Conservation (phyloP, 2,329 filamentous ascomycete species). For the Helotiales sp. region DNA sequence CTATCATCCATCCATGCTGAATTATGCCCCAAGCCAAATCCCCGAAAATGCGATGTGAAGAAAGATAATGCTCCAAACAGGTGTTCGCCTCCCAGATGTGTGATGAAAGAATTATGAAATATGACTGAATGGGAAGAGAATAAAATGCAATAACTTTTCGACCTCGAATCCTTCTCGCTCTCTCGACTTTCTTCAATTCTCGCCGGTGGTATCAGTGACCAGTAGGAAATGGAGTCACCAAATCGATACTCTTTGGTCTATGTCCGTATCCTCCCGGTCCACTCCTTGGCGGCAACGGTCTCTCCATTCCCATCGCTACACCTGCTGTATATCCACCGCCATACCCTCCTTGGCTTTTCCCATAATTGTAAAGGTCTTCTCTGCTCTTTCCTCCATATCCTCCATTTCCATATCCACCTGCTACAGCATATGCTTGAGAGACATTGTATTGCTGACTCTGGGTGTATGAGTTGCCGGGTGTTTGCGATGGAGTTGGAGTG, state of each 20-base stretch:
- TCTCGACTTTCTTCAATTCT: no score
- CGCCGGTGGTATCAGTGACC: constrained; percentile 7
- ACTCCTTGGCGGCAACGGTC: constrained; percentile 55
- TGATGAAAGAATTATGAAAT: not conserved
- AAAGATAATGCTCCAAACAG: no score
- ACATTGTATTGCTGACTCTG: constrained; percentile 10
- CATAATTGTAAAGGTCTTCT: constrained; percentile 28
- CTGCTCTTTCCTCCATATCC: constrained; percentile 18
- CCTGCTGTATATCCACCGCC: constrained; percentile 32
- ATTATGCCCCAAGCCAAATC: not conserved
- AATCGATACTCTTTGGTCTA: constrained; percentile 62
- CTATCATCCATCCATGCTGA: not conserved
- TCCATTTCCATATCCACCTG: constrained; percentile 1
- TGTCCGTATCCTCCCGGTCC: constrained; percentile 51
- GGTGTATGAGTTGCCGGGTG: constrained; percentile 29
- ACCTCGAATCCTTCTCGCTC: not conserved
- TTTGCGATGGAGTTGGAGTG: constrained; percentile 25
- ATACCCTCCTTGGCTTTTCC: constrained; percentile 9
- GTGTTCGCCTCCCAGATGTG: no score
- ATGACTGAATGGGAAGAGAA: not conserved
- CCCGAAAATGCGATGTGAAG: not conserved
- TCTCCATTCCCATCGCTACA: constrained; percentile 43
- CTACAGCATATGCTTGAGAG: constrained; percentile 17
- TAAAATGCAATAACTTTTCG: not conserved
- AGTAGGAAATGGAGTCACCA: constrained; percentile 52